Base-by-base conservation (phyloP, 2,329 filamentous ascomycete species). In the Rhinocladiella mackenziei region DNA sequence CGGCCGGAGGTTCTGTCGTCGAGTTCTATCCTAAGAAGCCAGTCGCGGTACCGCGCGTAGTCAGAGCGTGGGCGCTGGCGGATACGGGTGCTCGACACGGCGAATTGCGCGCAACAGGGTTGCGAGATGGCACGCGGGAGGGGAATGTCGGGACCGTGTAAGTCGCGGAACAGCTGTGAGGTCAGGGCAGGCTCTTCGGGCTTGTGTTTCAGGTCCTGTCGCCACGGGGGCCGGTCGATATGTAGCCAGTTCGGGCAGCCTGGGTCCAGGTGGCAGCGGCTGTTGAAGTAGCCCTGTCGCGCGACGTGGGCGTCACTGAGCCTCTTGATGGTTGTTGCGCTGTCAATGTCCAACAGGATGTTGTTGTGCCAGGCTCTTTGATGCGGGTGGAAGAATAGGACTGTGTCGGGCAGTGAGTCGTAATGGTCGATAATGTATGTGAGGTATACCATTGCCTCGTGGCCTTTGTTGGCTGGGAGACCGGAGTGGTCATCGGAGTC, bases 71-170 rank as follows among this genome's bases (percentile, higher is more conserved):
- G 75, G 23, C 76, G 71, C 1, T 71, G 65, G n/a, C 66, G 72
- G 42, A 83, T 77, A 2, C 77, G 71, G 32, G 80, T 76, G 3
- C 72, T 63, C 4, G 73, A 77, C 2, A 83, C 62, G 10, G 78
- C 80, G 56, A 83, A 83, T 53, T 83, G 80, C 2, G 76, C 77
- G 56, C 80, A 83, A 59, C 80, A 83, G 2, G 80, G 75, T 52
- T 81, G 77, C 1, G 76, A 71, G 0, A 83, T 67, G 1, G 77
- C 71, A 13, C 61, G 51, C 4, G 70, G 71, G 5, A 73, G 58
- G 2, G 64, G 61, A 18, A 65, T 60, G 35, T 41, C 44, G 34
- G 31, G 25, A 19, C 47, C 53, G 25, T 44, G 54, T 43, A 69
- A 63, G 23, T 64, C 58, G 7, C 69, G 70, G 50, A 74, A 73